phyloP scores from a whole-genome alignment of 2,329 filamentous ascomycete species.

The Fusarium tupiense region DNA sequence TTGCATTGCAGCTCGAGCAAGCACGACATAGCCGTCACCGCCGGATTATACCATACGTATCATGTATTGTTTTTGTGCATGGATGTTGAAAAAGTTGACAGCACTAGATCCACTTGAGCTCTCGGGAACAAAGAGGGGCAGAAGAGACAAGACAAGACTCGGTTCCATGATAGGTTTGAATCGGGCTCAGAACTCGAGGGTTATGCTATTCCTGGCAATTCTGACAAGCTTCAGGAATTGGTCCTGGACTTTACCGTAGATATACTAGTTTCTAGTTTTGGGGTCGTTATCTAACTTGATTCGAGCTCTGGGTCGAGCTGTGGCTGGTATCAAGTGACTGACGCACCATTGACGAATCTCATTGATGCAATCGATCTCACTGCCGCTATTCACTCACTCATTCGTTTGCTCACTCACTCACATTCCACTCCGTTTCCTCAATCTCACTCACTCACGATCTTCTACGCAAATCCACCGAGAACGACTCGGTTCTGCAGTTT shows the following conservation, averaged over 20 bases:
- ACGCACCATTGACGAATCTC: constrained; percentile 37
- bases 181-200: not conserved
- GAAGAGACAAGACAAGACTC: not conserved
- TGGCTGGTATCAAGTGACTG: constrained; percentile 42
- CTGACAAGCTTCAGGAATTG: constrained; percentile 25
- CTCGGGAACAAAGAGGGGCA: constrained; percentile 1
- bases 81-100: not conserved
- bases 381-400: not conserved
- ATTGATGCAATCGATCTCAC: constrained; percentile 19
- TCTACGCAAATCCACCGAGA: not conserved
- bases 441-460: not conserved
- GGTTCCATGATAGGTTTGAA: constrained; percentile 22
- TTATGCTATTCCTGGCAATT: constrained; percentile 7
- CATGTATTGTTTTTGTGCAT: not conserved
- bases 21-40: constrained; percentile 21
- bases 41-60: not conserved
- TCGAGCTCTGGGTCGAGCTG: not conserved
- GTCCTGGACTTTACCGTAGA: constrained; percentile 33
- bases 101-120: constrained; percentile 5
- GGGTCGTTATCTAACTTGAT: not conserved
- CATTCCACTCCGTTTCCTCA: not conserved
- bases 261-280: constrained; percentile 15
- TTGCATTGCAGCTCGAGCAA: not conserved
- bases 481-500: not conserved
- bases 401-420: not conserved